Conservation (phyloP, 106 monocot species). For the Dendrobium catenatum region DNA sequence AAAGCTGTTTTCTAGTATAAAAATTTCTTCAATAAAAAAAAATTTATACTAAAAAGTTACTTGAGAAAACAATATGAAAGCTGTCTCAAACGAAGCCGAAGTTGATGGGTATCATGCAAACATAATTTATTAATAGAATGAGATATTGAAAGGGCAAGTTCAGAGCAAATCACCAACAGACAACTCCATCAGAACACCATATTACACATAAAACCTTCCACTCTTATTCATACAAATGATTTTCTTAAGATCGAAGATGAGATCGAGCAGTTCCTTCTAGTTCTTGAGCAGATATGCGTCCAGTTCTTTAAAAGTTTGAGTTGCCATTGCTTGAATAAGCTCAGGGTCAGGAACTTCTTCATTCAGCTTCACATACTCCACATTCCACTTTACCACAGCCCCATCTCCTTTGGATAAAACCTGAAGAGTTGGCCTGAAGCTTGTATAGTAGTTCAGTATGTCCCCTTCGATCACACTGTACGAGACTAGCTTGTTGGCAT, state of each 20-base stretch:
- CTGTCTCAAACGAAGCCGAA: too few species aligned
- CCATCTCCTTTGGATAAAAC: not conserved
- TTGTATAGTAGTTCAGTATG: not conserved
- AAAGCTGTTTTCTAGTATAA: too few species aligned
- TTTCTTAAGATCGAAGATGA: not conserved
- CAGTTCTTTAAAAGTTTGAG: not conserved
- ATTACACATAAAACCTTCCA: not conserved
- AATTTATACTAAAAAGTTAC: too few species aligned
- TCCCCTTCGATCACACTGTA: constrained; percentile 16
- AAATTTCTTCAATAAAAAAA: too few species aligned
- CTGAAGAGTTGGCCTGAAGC: constrained; percentile 4
- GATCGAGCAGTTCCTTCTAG: not conserved
- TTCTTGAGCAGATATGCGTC: constrained; percentile 11
- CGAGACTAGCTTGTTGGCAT: constrained; percentile 6
- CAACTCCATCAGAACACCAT: not conserved
- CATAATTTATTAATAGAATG: too few species aligned
- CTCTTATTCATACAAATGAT: not conserved
- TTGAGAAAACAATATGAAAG: too few species aligned
- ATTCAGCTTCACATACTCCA: constrained; percentile 2
- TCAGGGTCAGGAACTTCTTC: constrained; percentile 8
- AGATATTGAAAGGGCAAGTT: too few species aligned
- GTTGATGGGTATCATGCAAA: too few species aligned
- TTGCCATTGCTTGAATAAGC: not conserved
- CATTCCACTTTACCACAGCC: not conserved
- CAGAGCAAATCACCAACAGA: too few species aligned